A percentile compares a stretch with the other conserved stretches of the same genome.
phyloP scores from a whole-genome alignment of 106 monocot species.

The Dactylorhiza incarnata region DNA sequence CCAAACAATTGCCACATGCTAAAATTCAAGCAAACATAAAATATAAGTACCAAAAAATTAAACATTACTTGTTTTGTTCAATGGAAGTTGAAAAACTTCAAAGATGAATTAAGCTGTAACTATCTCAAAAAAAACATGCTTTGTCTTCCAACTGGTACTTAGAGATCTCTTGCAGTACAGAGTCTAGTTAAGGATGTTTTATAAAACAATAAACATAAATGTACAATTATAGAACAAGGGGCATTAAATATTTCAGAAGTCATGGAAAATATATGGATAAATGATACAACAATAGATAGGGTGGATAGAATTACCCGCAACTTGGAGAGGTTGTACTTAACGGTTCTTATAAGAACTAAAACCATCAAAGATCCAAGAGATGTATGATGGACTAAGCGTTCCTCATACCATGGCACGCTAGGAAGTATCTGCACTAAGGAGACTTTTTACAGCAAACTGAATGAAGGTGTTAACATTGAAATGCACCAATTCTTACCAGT shows the following conservation, averaged over 20 bases:
- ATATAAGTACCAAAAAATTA: background rate
- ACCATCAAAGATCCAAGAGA: slow-evolving; percentile 98
- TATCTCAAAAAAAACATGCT: background rate
- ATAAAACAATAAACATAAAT: background rate
- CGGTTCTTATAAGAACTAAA: slow-evolving; percentile 80
- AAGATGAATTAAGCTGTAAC: background rate
- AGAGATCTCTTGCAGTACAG: background rate
- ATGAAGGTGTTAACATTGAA: background rate
- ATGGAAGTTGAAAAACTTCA: background rate
- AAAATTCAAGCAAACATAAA: background rate
- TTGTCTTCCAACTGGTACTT: background rate
- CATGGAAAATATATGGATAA: background rate
- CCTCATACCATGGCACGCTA: slow-evolving; percentile 89
- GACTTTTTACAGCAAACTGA: background rate
- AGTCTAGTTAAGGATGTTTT: background rate
- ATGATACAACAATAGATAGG: background rate
- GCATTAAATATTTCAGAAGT: background rate
- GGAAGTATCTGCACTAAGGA: slow-evolving; percentile 50
- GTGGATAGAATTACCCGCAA: slow-evolving; percentile 40
- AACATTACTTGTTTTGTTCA: background rate
- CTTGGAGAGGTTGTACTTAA: slow-evolving; percentile 93
- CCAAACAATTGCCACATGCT: background rate
- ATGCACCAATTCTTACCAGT: slow-evolving; percentile 37
- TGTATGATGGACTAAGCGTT: slow-evolving; percentile 75
- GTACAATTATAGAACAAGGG: background rate